Percentiles rank a stretch among this genome's conserved stretches.
phyloP scores from a whole-genome alignment of 179 eudicot species.

The Kewa caespitosa region DNA sequence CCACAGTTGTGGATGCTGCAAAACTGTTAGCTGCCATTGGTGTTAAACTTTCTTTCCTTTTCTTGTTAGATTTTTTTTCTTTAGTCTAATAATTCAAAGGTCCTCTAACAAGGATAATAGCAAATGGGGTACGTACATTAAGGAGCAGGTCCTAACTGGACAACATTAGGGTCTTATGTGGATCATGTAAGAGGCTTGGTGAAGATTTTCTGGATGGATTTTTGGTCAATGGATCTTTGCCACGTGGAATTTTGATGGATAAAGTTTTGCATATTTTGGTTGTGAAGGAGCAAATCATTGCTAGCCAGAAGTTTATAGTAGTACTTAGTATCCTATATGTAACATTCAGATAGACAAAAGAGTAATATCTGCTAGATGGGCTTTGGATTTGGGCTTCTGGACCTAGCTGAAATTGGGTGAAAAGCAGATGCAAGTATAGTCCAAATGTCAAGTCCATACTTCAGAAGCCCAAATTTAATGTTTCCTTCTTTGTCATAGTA shows the following conservation, averaged over 20 bases:
- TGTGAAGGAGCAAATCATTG: background rate
- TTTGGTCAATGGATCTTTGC: constrained; percentile 36
- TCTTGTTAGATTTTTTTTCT: background rate
- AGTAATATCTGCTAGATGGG: background rate
- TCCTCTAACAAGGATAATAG: background rate
- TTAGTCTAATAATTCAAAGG: background rate
- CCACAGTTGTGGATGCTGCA: constrained; percentile 52
- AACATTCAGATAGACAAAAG: background rate
- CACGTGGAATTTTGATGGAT: constrained; percentile 63
- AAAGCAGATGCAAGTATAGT: too few relatives aligned
- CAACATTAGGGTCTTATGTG: constrained; percentile 17
- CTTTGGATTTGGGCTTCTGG: background rate
- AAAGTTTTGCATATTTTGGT: constrained; percentile 18
- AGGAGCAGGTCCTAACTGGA: constrained; percentile 20
- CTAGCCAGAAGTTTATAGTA: constrained; percentile 9
- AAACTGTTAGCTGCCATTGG: constrained; percentile 54
- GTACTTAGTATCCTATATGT: background rate
- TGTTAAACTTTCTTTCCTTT: background rate
- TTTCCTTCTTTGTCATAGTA: too few relatives aligned
- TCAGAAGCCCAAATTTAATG: too few relatives aligned
- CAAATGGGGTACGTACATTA: background rate
- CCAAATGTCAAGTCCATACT: too few relatives aligned
- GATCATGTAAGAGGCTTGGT: constrained; percentile 21
- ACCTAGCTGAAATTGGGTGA: background rate
- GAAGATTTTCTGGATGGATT: constrained; percentile 43